phyloP scores from a whole-genome alignment of 2,329 filamentous ascomycete species.

The Aspergillus sp. region DNA sequence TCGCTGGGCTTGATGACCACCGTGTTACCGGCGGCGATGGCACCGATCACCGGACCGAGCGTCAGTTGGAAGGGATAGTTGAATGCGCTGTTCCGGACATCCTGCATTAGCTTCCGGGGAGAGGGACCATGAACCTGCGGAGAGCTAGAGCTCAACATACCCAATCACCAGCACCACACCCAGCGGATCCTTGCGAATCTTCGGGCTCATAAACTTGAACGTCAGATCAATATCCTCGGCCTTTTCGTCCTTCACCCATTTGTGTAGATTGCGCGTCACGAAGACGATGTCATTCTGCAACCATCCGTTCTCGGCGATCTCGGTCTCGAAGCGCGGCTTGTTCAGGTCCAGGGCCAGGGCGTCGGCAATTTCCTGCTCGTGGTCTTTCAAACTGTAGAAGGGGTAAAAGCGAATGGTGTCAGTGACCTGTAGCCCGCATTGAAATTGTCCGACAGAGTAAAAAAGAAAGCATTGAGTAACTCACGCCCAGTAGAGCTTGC shows the following conservation, averaged over 20 bases:
- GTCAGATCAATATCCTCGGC: slow-evolving; percentile 67
- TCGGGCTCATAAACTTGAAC: slow-evolving; percentile 69
- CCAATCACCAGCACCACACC: slow-evolving; percentile 83
- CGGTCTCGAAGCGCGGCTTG: slow-evolving; percentile 74
- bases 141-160: slow-evolving; percentile 35
- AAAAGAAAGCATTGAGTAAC: slow-evolving; percentile 14
- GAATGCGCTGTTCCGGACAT: slow-evolving; percentile 60
- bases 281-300: slow-evolving; percentile 78
- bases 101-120: slow-evolving; percentile 5
- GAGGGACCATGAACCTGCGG: neutral
- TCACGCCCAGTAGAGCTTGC: slow-evolving; percentile 89
- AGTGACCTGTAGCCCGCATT: slow-evolving; percentile 5
- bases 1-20: slow-evolving; percentile 91
- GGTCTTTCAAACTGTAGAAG: slow-evolving; percentile 64
- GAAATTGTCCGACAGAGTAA: neutral
- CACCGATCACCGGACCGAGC: slow-evolving; percentile 77
- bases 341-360: slow-evolving; percentile 75
- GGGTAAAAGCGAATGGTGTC: slow-evolving; percentile 5
- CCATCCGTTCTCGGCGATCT: slow-evolving; percentile 74
- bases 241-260: slow-evolving; percentile 80
- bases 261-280: slow-evolving; percentile 72
- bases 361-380: slow-evolving; percentile 68
- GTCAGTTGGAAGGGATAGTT: slow-evolving; percentile 89
- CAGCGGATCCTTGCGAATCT: slow-evolving; percentile 82
- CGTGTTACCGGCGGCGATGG: slow-evolving; percentile 89